Evolutionary conservation across 306 rosid genomes (phyloP), one percentile per base, ranked within the genome.

Genomic region (Psophocarpus tetragonolobus): DNA sequence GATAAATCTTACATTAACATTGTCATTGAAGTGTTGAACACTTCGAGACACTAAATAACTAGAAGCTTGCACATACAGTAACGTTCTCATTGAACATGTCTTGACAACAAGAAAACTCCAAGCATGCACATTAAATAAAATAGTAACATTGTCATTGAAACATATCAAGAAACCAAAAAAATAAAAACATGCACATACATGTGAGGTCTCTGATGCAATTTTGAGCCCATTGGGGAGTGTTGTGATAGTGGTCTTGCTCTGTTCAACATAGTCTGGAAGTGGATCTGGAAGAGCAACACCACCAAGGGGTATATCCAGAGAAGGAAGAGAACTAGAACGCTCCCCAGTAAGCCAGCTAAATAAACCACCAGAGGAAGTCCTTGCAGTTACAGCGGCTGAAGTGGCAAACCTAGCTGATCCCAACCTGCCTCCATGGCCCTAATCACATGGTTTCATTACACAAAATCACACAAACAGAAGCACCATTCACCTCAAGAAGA

Each of bases 341-440:
- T 85, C 93, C 72, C 96, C 98, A 0, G 87, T 88, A 58, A 93
- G 88, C 97, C 97, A 93, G 84, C 92, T 83, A 76, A 90, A 91
- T 79, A 91, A 80, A 20, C 97, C 96, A 23, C 90, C 87, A 0
- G 89, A 80, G 8, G 97, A 62, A 44, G 85, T 74, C 73, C 76
- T 83, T 50, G 92, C 65, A 48, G 92, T 88, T 64, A 88, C 92
- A 3, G 87, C 92, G 20, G 82, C 76, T 7, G 92, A 85, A 21
- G 93, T 86, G 18, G 88, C 85, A 82, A 74, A 82, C 90, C 98
- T 86, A 29, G 85, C 51, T 15, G 87, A 76, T 72, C 92, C 90
- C 84, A 82, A 80, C 68, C 71, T 80, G 61, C 90, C 75, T 54
- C 78, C 91, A 83, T 68, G 87, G 82, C 89, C 88, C 97, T 93